These are phyloP conservation scores for Solanum hybrid DNA, from an alignment of 305 asterid genomes.

Conservation along the genomic window DNA sequence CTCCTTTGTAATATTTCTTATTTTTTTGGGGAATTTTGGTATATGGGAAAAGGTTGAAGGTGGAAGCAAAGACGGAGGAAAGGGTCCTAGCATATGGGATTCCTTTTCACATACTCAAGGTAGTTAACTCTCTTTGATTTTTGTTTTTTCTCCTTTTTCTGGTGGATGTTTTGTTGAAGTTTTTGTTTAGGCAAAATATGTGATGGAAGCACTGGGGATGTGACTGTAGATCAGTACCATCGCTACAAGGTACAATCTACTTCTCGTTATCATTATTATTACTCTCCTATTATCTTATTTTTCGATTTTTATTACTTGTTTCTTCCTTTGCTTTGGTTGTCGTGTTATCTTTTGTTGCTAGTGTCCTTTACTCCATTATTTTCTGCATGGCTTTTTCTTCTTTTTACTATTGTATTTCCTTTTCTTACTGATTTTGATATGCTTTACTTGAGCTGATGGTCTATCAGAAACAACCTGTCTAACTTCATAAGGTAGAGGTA, in stretches of 20 bases:
- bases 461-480: neutral
- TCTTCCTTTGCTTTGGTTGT: neutral
- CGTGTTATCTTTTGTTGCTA: neutral
- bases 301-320: neutral
- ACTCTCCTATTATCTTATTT: neutral
- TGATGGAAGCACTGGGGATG: slow-evolving; percentile 46
- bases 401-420: neutral
- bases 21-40: neutral
- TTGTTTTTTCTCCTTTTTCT: neutral
- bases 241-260: slow-evolving; percentile 33
- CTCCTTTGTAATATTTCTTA: neutral
- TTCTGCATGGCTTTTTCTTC: neutral
- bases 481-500: neutral
- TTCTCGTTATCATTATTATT: neutral
- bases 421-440: neutral
- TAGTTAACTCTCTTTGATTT: neutral
- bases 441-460: neutral
- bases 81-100: slow-evolving; percentile 58
- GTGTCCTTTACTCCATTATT: neutral
- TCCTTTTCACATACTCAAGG: slow-evolving; percentile 41
- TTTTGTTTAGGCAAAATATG: slow-evolving; percentile 29
- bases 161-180: slow-evolving; percentile 2
- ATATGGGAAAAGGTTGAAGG: slow-evolving; percentile 41
- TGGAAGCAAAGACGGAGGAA: slow-evolving; percentile 41
- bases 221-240: slow-evolving; percentile 49